Percentiles rank a stretch among this genome's conserved stretches.
Evolutionary conservation across 352 stramenopile genomes (phyloP).

Genomic region (Phytopythium helicoides): DNA sequence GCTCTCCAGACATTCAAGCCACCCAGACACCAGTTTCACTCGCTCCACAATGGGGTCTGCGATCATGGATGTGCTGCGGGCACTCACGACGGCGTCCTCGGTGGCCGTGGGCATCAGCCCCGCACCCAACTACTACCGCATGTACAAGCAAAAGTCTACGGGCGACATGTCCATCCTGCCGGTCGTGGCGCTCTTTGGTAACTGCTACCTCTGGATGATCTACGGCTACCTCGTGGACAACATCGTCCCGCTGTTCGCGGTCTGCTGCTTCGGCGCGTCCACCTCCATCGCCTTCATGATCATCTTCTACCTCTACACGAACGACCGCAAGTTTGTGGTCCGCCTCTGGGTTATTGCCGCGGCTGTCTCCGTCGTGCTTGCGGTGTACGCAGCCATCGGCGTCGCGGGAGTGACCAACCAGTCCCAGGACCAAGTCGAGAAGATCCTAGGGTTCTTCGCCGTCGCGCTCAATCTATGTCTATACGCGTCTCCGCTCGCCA

Average conservation of each 20-base stretch:
- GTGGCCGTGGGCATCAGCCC: slow-evolving; percentile 30
- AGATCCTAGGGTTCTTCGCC: slow-evolving; percentile 21
- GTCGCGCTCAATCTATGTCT: slow-evolving; percentile 25
- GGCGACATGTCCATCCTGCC: slow-evolving; percentile 29
- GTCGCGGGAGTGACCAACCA: slow-evolving; percentile 24
- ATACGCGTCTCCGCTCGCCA: slow-evolving; percentile 27
- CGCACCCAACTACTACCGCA: slow-evolving; percentile 27
- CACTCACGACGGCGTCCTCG: slow-evolving; percentile 24
- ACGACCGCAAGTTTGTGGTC: slow-evolving; percentile 16
- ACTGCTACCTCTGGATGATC: slow-evolving; percentile 37
- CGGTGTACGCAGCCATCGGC: slow-evolving; percentile 26
- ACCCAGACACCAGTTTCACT: slow-evolving; percentile 9
- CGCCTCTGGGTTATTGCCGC: slow-evolving; percentile 17
- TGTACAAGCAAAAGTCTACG: slow-evolving; percentile 24
- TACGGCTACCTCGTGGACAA: slow-evolving; percentile 35
- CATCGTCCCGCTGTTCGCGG: slow-evolving; percentile 27
- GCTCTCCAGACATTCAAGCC: not conserved
- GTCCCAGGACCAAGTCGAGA: slow-evolving; percentile 16
- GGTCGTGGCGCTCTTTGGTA: slow-evolving; percentile 27
- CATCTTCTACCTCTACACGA: slow-evolving; percentile 28
- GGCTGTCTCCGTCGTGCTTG: slow-evolving; percentile 9
- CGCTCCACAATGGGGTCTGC: slow-evolving; percentile 1
- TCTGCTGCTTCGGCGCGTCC: slow-evolving; percentile 21
- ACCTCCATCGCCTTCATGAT: slow-evolving; percentile 22
- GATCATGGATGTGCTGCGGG: slow-evolving; percentile 15